phyloP scores from a whole-genome alignment of 2,329 filamentous ascomycete species.

The Apiospora hydei region DNA sequence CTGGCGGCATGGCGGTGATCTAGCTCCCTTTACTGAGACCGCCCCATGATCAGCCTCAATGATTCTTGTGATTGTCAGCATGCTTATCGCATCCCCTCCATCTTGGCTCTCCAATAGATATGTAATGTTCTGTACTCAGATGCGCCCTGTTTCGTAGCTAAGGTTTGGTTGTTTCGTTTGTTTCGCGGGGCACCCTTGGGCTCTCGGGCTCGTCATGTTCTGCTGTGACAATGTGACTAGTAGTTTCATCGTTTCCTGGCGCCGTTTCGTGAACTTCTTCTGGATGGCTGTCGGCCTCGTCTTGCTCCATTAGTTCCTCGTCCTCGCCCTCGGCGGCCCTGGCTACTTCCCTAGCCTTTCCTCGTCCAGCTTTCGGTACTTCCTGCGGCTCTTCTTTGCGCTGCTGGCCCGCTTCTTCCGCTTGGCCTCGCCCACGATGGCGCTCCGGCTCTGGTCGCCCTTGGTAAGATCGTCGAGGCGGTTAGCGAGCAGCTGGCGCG shows the following conservation, averaged over 20 bases:
- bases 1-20: neutral
- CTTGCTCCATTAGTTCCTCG: slow-evolving; percentile 28
- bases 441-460: slow-evolving; percentile 72
- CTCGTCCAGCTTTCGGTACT: slow-evolving; percentile 71
- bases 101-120: neutral
- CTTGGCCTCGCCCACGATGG: slow-evolving; percentile 68
- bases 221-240: slow-evolving; percentile 6
- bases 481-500: slow-evolving; percentile 78
- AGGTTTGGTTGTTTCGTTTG: neutral
- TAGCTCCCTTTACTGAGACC: neutral
- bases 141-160: neutral
- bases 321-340: slow-evolving; percentile 33
- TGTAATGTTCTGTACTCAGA: neutral
- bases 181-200: neutral
- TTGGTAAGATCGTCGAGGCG: slow-evolving; percentile 75
- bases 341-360: slow-evolving; percentile 44
- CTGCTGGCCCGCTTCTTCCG: slow-evolving; percentile 77
- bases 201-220: slow-evolving; percentile 22
- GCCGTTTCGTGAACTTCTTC: neutral
- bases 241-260: slow-evolving; percentile 16
- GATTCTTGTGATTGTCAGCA: neutral
- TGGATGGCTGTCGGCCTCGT: slow-evolving; percentile 22
- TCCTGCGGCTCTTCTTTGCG: slow-evolving; percentile 82
- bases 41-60: too few species aligned
- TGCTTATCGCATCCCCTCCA: neutral